Evolutionary conservation across 345 rosid species (phyloP).

Genomic region (Geranium rotundifolium): DNA sequence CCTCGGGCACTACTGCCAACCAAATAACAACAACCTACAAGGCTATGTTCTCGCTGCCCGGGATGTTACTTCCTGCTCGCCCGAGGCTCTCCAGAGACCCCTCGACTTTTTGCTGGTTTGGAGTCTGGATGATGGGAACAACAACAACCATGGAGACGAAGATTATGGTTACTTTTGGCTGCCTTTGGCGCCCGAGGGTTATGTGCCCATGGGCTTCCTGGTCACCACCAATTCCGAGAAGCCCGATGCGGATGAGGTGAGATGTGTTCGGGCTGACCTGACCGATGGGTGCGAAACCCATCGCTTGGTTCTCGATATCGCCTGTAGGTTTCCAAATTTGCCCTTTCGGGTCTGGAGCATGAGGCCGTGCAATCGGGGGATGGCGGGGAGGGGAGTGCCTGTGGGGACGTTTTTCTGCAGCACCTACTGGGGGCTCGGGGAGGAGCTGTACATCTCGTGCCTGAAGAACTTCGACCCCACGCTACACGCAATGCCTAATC

Average conservation of each 20-base stretch:
- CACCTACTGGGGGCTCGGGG: constrained; percentile 25
- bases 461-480: constrained; percentile 47
- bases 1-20: constrained; percentile 78
- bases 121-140: constrained; percentile 44
- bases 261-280: constrained; percentile 68
- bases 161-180: constrained; percentile 65
- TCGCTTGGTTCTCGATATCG: constrained; percentile 21
- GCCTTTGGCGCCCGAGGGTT: constrained; percentile 67
- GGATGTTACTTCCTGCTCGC: constrained; percentile 22
- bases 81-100: constrained; percentile 46
- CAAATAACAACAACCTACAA: constrained; percentile 40
- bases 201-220: constrained; percentile 51
- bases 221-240: constrained; percentile 44
- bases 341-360: constrained; percentile 55
- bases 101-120: constrained; percentile 51
- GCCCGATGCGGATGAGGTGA: constrained; percentile 57
- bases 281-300: constrained; percentile 52
- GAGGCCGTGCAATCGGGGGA: constrained; percentile 57
- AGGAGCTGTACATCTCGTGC: constrained; percentile 34
- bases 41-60: constrained; percentile 62
- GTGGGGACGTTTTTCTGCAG: constrained; percentile 66
- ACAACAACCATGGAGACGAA: constrained; percentile 13
- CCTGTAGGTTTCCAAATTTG: constrained; percentile 22
- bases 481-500: constrained; percentile 64
- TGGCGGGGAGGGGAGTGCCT: constrained; percentile 55